Evolutionary conservation across 225 moss, liverwort and hornwort species (phyloP).

Genomic region (Climacium dendroides): DNA sequence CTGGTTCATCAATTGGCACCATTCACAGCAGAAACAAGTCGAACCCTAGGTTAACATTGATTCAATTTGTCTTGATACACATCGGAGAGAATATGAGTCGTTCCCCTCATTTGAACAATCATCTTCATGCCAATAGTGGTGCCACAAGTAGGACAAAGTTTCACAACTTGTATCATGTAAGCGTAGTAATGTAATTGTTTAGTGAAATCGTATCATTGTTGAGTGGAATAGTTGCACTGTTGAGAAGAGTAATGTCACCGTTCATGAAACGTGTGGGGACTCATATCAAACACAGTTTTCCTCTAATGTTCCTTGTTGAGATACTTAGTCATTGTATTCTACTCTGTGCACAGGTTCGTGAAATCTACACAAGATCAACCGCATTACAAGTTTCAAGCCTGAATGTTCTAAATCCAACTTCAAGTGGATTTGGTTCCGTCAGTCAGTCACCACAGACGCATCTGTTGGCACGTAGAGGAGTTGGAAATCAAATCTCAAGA

Average conservation of each 20-base stretch:
- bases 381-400: background rate
- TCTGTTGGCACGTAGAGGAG: constrained; percentile 10
- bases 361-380: constrained; percentile 7
- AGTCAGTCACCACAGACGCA: constrained; percentile 14
- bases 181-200: too few relatives aligned
- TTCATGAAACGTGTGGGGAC: background rate
- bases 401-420: background rate
- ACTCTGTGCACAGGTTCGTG: constrained; percentile 9
- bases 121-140: background rate
- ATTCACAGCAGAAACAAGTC: constrained; percentile 17
- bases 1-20: background rate
- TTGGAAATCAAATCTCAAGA: background rate
- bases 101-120: background rate
- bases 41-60: background rate
- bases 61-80: background rate
- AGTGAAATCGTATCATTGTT: background rate
- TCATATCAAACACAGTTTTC: background rate
- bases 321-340: background rate
- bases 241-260: background rate
- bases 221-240: background rate
- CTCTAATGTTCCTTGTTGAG: background rate
- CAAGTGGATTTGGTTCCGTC: constrained; percentile 1
- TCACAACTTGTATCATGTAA: background rate
- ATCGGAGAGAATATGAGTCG: background rate
- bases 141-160: background rate